A percentile compares a stretch with the other conserved stretches of the same genome.
phyloP scores from a whole-genome alignment of 768 basidiomycete species.

The Kwoniella sp. region DNA sequence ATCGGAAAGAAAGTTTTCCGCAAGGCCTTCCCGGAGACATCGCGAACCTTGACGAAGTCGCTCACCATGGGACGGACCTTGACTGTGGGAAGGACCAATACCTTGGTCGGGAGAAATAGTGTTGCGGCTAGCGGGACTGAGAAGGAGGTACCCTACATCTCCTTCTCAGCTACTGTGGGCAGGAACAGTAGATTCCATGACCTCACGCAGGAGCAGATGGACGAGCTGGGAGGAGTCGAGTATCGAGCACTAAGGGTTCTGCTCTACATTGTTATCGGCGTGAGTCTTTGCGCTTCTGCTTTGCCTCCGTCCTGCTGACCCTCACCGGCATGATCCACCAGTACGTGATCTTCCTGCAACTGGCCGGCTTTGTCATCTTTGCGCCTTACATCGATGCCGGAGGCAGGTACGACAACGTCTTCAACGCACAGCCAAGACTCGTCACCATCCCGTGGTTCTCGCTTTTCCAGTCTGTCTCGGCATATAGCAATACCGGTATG shows the following conservation, averaged over 20 bases:
- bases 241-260: conserved; percentile 76
- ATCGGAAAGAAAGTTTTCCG: conserved; percentile 55
- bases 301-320: background rate
- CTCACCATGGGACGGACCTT: conserved; percentile 63
- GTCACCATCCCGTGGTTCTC: conserved; percentile 73
- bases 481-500: conserved; percentile 83
- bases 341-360: conserved; percentile 74
- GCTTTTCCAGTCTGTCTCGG: conserved; percentile 74
- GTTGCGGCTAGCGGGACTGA: conserved; percentile 51
- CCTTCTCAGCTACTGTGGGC: conserved; percentile 79
- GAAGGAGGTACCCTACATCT: conserved; percentile 68
- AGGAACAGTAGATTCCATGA: conserved; percentile 61
- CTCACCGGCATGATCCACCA: conserved; percentile 42
- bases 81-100: conserved; percentile 52
- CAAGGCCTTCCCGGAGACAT: conserved; percentile 62
- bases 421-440: conserved; percentile 58
- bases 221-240: conserved; percentile 90
- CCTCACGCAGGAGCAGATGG: conserved; percentile 73
- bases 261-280: conserved; percentile 71
- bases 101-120: conserved; percentile 39
- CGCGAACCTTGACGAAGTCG: conserved; percentile 61
- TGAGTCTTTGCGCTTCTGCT: conserved; percentile 52
- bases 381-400: conserved; percentile 69
- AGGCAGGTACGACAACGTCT: conserved; percentile 59
- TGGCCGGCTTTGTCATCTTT: conserved; percentile 67